phyloP scores from a whole-genome alignment of 441 rosid species.

The Sinapis alba region DNA sequence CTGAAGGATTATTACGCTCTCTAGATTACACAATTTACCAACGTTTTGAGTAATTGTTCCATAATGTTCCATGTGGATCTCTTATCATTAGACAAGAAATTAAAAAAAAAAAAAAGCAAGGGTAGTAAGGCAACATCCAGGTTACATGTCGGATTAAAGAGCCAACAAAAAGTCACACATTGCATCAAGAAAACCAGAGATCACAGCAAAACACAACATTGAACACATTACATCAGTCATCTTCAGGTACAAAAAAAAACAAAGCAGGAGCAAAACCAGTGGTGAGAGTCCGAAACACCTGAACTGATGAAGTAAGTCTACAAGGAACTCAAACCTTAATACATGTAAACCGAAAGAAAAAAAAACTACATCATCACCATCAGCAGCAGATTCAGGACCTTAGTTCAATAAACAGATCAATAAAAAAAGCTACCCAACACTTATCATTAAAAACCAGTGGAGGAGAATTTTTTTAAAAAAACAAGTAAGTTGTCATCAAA shows the following conservation, averaged over 20 bases:
- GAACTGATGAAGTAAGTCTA: background rate
- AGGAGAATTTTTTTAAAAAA: background rate
- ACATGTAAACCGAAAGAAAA: slow-evolving; percentile 15
- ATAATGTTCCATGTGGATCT: background rate
- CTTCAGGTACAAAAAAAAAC: background rate
- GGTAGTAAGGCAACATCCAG: background rate
- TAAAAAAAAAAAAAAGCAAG: background rate
- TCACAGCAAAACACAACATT: background rate
- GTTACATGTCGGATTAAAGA: background rate
- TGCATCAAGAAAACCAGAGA: slow-evolving; percentile 16
- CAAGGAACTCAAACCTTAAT: slow-evolving; percentile 1
- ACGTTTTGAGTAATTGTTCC: background rate
- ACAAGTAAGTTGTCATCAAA: slow-evolving; percentile 5
- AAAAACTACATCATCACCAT: background rate
- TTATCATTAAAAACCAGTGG: background rate
- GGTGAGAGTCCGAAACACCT: background rate
- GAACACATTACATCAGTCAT: background rate
- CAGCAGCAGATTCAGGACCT: background rate
- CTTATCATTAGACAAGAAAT: slow-evolving; percentile 2
- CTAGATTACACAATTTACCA: background rate
- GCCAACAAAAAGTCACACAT: background rate
- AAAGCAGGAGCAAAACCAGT: background rate
- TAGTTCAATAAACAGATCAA: background rate
- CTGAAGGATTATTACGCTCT: background rate
- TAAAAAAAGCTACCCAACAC: background rate